Percentiles rank a stretch among this genome's conserved stretches.
Conservation (phyloP, 306 rosid species). For the Cucurbita argyrosperma region DNA sequence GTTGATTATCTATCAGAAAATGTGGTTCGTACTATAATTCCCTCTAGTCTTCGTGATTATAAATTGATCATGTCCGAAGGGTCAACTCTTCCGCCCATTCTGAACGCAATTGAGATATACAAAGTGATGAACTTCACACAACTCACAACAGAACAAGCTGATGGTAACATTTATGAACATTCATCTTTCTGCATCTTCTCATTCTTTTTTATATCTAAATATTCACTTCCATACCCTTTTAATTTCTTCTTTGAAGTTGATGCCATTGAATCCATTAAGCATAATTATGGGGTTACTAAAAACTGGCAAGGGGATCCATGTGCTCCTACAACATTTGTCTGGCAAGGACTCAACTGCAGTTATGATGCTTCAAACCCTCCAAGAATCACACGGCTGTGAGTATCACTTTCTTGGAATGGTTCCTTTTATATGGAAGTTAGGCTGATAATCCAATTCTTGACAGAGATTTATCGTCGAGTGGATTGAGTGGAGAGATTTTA, state of each 20-base stretch:
- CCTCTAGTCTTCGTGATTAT: not conserved
- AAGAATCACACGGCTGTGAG: constrained; percentile 34
- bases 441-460: not conserved
- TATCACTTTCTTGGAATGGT: not conserved
- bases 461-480: not conserved
- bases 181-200: not conserved
- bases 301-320: constrained; percentile 40
- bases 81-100: constrained; percentile 31
- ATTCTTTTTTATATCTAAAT: not conserved
- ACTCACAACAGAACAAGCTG: constrained; percentile 17
- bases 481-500: not conserved
- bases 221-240: too few relatives aligned
- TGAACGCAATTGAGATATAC: constrained; percentile 35
- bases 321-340: constrained; percentile 6
- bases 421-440: not conserved
- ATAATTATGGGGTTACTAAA: constrained; percentile 7
- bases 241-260: constrained; percentile 6
- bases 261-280: constrained; percentile 19
- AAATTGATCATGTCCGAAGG: constrained; percentile 4
- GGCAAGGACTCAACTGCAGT: constrained; percentile 27
- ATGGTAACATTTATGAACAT: constrained; percentile 9
- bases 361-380: constrained; percentile 11
- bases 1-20: not conserved
- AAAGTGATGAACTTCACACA: constrained; percentile 6
- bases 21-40: not conserved